phyloP scores from a whole-genome alignment of 768 basidiomycete species.

The Cytidiella melzeri region DNA sequence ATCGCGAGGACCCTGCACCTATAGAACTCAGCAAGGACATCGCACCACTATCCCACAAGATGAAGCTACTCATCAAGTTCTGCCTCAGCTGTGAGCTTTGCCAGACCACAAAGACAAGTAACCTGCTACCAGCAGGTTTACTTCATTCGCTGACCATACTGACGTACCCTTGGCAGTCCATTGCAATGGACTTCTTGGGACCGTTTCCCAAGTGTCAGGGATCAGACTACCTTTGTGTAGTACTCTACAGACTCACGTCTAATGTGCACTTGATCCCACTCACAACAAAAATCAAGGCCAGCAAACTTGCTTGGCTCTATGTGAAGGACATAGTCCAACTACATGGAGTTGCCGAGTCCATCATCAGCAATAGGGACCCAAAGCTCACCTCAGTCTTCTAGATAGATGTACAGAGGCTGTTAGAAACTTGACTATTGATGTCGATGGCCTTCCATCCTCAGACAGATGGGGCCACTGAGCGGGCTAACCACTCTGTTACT shows the following conservation, averaged over 20 bases:
- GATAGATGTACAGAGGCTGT: conserved; percentile 13
- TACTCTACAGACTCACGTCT: conserved; percentile 19
- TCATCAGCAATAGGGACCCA: conserved; percentile 25
- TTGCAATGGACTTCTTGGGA: conserved; percentile 36
- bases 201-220: conserved; percentile 23
- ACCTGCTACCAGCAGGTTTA: conserved; percentile 2
- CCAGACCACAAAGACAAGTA: conserved; percentile 13
- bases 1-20: background rate
- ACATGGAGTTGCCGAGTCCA: conserved; percentile 19
- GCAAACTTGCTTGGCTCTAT: conserved; percentile 15
- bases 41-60: background rate
- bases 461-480: conserved; percentile 22
- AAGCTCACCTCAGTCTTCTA: conserved; percentile 34
- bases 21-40: background rate
- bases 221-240: conserved; percentile 23
- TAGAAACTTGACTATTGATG: conserved; percentile 15
- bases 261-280: conserved; percentile 17
- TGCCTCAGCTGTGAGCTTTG: conserved; percentile 17
- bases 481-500: conserved; percentile 11
- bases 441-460: conserved; percentile 27
- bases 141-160: conserved; percentile 24
- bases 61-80: conserved; percentile 15
- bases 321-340: conserved; percentile 16
- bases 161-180: conserved; percentile 28
- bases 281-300: conserved; percentile 10